Conservation (phyloP, 345 rosid species). For the Salix udensis region DNA sequence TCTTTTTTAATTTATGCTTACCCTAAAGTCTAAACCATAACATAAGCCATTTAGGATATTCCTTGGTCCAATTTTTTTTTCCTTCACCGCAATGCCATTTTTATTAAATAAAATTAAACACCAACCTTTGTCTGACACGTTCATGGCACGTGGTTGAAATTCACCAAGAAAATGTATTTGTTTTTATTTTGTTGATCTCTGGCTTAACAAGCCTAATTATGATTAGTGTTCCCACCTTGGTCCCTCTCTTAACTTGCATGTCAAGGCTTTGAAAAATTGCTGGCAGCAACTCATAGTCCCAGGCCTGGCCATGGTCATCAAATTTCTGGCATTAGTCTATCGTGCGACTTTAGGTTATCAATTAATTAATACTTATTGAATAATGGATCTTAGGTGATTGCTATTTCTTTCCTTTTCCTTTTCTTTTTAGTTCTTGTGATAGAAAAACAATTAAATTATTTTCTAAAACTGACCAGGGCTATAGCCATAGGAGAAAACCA, state of each 20-base stretch:
- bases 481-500: not conserved
- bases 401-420: no score
- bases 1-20: not conserved
- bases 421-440: no score
- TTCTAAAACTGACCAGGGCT: not conserved
- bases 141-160: slow-evolving; percentile 23
- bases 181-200: not conserved
- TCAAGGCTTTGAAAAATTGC: not conserved
- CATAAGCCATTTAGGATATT: not conserved
- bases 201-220: not conserved
- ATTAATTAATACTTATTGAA: no score
- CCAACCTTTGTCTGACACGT: slow-evolving; percentile 10
- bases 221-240: not conserved
- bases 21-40: slow-evolving; percentile 6
- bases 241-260: not conserved
- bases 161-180: not conserved
- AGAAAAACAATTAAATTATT: not conserved
- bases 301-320: not conserved
- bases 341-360: not conserved
- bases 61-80: not conserved
- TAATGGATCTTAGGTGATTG: no score
- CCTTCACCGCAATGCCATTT: slow-evolving; percentile 10
- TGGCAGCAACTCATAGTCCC: not conserved
- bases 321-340: not conserved
- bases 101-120: not conserved